These are phyloP conservation scores for Globisporangium acanthophoron DNA, from an alignment of 352 stramenopile genomes.

Conservation along the genomic window DNA sequence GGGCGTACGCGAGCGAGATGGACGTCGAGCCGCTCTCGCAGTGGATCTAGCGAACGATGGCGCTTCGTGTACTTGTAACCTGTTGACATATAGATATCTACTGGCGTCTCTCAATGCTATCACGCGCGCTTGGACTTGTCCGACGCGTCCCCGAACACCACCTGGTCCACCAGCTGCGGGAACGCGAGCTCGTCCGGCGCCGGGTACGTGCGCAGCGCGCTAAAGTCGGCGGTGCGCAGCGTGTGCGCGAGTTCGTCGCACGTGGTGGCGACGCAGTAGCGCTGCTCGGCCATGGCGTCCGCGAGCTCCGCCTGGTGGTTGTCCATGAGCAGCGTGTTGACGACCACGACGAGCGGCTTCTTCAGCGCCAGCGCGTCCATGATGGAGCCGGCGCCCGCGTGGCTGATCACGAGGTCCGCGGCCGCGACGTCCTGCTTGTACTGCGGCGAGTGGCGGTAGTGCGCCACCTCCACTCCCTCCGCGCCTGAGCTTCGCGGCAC, in stretches of 20 bases:
- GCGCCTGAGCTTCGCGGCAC: conserved; percentile 24
- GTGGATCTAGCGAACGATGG: conserved; percentile 4
- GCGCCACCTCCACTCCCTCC: conserved; percentile 33
- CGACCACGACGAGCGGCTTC: conserved; percentile 90
- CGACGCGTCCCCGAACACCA: conserved; percentile 17
- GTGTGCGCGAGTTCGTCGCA: conserved; percentile 27
- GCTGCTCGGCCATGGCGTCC: conserved; percentile 80
- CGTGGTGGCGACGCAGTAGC: conserved; percentile 54
- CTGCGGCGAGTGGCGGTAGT: conserved; percentile 89
- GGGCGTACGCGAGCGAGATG: neutral
- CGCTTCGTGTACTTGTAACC: neutral
- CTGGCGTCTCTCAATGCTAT: neutral
- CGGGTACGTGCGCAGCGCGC: conserved; percentile 46
- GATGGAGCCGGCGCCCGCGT: conserved; percentile 92
- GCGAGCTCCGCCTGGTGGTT: conserved; percentile 97
- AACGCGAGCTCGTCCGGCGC: conserved; percentile 57
- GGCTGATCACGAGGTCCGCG: conserved; percentile 93
- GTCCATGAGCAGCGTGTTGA: conserved; percentile 95
- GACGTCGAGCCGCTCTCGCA: conserved; percentile 8
- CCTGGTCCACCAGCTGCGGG: conserved; percentile 51
- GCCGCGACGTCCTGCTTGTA: conserved; percentile 87
- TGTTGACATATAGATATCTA: neutral
- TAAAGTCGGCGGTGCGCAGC: conserved; percentile 35
- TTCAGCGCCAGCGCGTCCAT: conserved; percentile 85
- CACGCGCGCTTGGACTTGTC: neutral